Evolutionary conservation across 805 yeast species (phyloP).

Genomic region (Metschnikowia gruessii): DNA sequence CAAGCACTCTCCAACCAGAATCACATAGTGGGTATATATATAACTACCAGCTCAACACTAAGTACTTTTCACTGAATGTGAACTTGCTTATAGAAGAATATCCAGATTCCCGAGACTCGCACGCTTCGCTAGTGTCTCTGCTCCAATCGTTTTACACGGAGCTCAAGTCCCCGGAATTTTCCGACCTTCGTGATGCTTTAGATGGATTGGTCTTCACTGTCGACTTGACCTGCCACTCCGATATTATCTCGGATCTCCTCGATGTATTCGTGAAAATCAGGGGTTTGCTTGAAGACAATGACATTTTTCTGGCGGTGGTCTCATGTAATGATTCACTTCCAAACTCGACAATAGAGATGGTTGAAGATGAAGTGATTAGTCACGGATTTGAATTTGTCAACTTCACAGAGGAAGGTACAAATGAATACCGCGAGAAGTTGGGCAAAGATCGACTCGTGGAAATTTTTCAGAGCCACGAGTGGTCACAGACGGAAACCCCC

Average conservation of each 20-base stretch:
- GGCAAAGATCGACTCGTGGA: constrained; percentile 47
- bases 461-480: constrained; percentile 47
- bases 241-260: constrained; percentile 23
- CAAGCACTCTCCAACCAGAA: constrained; percentile 32
- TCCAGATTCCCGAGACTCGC: constrained; percentile 23
- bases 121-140: constrained; percentile 8
- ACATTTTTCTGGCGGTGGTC: constrained; percentile 36
- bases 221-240: constrained; percentile 20
- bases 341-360: constrained; percentile 17
- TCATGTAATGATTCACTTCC: constrained; percentile 18
- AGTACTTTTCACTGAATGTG: constrained; percentile 31
- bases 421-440: constrained; percentile 42
- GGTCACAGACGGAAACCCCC: constrained; percentile 33
- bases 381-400: constrained; percentile 46
- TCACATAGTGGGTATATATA: constrained; percentile 36
- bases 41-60: constrained; percentile 26
- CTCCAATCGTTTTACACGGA: constrained; percentile 38
- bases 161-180: constrained; percentile 34
- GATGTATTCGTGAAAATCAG: constrained; percentile 8
- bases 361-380: constrained; percentile 39
- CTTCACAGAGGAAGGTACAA: constrained; percentile 29
- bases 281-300: constrained; percentile 17
- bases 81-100: constrained; percentile 39
- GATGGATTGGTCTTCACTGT: constrained; percentile 47
- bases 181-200: constrained; percentile 44